Base-by-base conservation (phyloP, 768 basidiomycete species). In the Russula brevipes region DNA sequence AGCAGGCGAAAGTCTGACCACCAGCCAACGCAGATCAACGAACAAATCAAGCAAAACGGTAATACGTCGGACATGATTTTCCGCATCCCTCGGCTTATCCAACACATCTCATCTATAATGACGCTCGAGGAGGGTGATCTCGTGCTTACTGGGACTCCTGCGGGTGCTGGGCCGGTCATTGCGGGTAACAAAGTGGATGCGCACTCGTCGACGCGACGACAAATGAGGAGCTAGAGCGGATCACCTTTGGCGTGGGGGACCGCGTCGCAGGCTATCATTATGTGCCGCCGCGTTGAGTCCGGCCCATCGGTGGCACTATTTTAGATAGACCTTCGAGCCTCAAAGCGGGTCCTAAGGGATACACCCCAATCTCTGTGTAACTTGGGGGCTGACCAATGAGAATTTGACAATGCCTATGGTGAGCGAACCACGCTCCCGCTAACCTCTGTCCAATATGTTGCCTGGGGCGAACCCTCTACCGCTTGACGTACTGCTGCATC, bases 41-140 rank as follows among this genome's bases (percentile, higher is more conserved):
- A 86, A 45, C 75, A 79, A 19, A 76, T 82, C 59, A 94, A 90
- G 72, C 97, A 99, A 74, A 80, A 90, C 60, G 95, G 94, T 2
- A 85, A 81, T 31, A 94, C 95, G 5, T 74, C 77, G 14, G 88
- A 95, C 72, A 97, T 98, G 94, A 89, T 97, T 49, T 96, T 95
- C 79, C 81, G 80, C 36, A 94, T 98, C 42, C 93, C 94, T 1
- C 80, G 84, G 24, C 80, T 98, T 54, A 88, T 98, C 66, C 85
- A 89, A 66, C 94, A 96, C 71, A 81, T 96, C 59, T 96, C 94
- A 2, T 90, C 92, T 4, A 95, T 99, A 74, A 97, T 98, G 94
- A 87, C 88, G 0, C 81, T 99, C n/a, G 94, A 97, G 91, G 92
- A 94, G 74, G 92, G 92, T 12, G 94, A 97, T 68, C 76, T 96